Evolutionary conservation across 2,329 filamentous ascomycete genomes (phyloP).

Genomic region (Penicillium sumatraense): DNA sequence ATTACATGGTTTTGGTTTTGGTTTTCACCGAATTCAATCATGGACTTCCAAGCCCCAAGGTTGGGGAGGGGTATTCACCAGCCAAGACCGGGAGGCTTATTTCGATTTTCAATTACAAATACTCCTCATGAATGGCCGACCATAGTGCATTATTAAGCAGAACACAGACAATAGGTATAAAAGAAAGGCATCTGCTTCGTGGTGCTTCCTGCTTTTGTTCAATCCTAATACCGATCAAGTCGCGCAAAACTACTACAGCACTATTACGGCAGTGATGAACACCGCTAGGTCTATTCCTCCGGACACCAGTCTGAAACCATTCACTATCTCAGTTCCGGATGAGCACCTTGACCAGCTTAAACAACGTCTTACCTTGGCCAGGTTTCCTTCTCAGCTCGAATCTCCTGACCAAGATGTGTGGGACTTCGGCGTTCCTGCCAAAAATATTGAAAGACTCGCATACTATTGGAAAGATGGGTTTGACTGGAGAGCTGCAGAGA

Average conservation of each 20-base stretch:
- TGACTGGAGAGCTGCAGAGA: constrained; percentile 67
- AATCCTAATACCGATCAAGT: too few species aligned
- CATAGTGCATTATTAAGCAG: too few species aligned
- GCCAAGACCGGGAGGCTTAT: not conserved
- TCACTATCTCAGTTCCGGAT: constrained; percentile 19
- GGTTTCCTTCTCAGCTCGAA: constrained; percentile 22
- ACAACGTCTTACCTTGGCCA: constrained; percentile 23
- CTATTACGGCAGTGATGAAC: not conserved
- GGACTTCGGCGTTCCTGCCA: constrained; percentile 24
- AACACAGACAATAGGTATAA: too few species aligned
- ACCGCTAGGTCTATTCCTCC: constrained; percentile 13
- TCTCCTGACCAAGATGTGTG: constrained; percentile 21
- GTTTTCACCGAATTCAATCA: too few species aligned
- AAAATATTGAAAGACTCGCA: constrained; percentile 53
- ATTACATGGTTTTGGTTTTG: too few species aligned
- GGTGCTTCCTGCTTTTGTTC: not conserved
- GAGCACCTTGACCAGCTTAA: constrained; percentile 21
- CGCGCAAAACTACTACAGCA: too few species aligned
- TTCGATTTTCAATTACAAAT: constrained; percentile 8
- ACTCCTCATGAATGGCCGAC: not conserved
- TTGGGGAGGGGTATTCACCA: not conserved
- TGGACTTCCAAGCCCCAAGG: not conserved
- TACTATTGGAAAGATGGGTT: constrained; percentile 61
- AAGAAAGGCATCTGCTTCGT: not conserved
- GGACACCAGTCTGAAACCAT: constrained; percentile 2